Evolutionary conservation across 78 protist genomes (phyloP).

Genomic region (Dictyostelium brefeldianum): DNA sequence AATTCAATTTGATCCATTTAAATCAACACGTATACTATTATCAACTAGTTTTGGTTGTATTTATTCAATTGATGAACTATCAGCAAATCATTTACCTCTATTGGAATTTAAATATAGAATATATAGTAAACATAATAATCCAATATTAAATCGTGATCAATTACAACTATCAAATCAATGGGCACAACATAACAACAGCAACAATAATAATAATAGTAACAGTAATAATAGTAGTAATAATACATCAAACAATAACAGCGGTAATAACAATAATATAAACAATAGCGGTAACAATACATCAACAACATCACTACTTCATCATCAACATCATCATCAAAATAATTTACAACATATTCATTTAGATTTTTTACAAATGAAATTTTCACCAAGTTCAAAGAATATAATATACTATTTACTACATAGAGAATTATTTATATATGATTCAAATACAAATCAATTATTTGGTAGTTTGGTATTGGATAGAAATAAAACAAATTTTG

Average conservation of each 20-base stretch:
- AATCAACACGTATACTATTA: neutral
- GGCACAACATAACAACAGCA: neutral
- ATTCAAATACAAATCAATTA: slow-evolving; percentile 32
- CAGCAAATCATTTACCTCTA: neutral
- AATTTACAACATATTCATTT: neutral
- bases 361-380: slow-evolving; percentile 48
- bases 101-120: slow-evolving; percentile 17
- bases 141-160: neutral
- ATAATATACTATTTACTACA: slow-evolving; percentile 28
- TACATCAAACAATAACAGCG: neutral
- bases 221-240: neutral
- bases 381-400: slow-evolving; percentile 27
- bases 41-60: slow-evolving; percentile 27
- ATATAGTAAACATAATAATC: neutral
- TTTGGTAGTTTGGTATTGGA: slow-evolving; percentile 53
- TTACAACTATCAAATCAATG: neutral
- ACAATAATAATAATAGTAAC: neutral
- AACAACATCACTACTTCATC: neutral
- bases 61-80: neutral
- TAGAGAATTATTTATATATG: slow-evolving; percentile 52
- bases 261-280: neutral
- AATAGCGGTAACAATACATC: neutral
- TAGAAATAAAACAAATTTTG: slow-evolving; percentile 40
- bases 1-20: slow-evolving; percentile 52
- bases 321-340: neutral